Evolutionary conservation across 2,329 filamentous ascomycete genomes (phyloP), one percentile per base, ranked within the genome.

Genomic region (Talaromyces pinophilus): DNA sequence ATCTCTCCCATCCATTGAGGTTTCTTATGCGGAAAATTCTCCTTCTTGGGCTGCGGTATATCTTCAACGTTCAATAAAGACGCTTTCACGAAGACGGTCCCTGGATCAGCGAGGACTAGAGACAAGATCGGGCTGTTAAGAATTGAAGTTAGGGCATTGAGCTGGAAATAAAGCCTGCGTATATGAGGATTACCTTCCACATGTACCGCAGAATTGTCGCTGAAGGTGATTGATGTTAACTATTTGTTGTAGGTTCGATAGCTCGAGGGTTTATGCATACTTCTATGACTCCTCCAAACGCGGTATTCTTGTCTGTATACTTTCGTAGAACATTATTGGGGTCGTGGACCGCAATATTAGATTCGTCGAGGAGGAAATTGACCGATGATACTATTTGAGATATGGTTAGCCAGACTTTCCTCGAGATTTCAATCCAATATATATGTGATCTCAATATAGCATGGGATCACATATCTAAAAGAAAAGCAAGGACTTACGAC

Each of bases 161-260:
- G 30, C 30, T 19, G 10, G 17, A 35, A 35, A 19, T 1, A 35
- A 55, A 28, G 28, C 17, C 52, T 30, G 50, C 2, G 6, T 33
- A 19, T 28, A 8, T n/a, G 52, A 19, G 30, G 11, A 22, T 62
- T 40, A 62, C 60, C 60, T 52, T n/a, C 60, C 60, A 19, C 48
- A 54, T 13, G 46, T 63, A 11, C 61, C 61, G 30, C 48, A 63
- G 11, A 63, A 63, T 19, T 42, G 46, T 42, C 61, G 46, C 61
- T 63, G 17, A 25, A 54, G 52, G 30, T 3, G 44, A 38, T 8
- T 28, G n/a, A 33, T 28, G 44, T 48, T 38, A 62, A 13, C 7
- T 19, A 40, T 13, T 48, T 15, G 15, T 22, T 13, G 22, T 15
- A 5, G 59, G n/a, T 42, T 61, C 22, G n/a, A 50, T 33, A 50